phyloP scores from a whole-genome alignment of 2,329 filamentous ascomycete genomes.

The Paecilomyces sp. region DNA sequence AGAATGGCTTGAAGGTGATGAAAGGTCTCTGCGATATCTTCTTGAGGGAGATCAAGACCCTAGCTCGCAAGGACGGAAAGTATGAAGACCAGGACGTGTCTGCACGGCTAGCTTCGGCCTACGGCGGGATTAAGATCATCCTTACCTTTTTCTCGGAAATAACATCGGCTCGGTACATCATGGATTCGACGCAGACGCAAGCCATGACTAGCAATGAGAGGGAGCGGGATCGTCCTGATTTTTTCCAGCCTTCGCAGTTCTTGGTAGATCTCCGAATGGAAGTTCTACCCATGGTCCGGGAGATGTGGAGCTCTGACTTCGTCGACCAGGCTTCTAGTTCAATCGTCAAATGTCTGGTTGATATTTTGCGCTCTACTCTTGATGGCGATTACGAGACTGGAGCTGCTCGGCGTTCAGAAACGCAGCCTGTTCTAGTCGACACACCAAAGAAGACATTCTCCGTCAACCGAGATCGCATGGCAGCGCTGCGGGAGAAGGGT shows the following conservation, averaged over 20 bases:
- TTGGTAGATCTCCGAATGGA: conserved; percentile 77
- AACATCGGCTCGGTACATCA: conserved; percentile 68
- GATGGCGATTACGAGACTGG: conserved; percentile 67
- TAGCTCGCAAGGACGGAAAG: conserved; percentile 38
- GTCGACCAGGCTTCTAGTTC: conserved; percentile 72
- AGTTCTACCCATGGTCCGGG: conserved; percentile 66
- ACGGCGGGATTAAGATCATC: conserved; percentile 69
- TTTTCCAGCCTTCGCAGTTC: conserved; percentile 65
- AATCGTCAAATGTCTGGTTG: conserved; percentile 71
- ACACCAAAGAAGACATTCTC: conserved; percentile 46
- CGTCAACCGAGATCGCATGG: conserved; percentile 43
- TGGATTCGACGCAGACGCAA: conserved; percentile 63
- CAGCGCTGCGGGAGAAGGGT: conserved; percentile 37
- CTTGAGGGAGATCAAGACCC: conserved; percentile 48
- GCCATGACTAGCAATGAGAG: conserved; percentile 47
- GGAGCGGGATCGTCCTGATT: conserved; percentile 51
- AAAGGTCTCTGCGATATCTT: conserved; percentile 67
- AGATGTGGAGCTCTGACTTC: conserved; percentile 79
- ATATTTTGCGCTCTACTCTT: conserved; percentile 73
- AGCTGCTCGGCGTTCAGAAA: conserved; percentile 57
- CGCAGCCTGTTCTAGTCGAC: conserved; percentile 42
- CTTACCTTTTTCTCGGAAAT: conserved; percentile 73
- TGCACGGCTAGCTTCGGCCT: conserved; percentile 43
- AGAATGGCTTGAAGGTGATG: conserved; percentile 66
- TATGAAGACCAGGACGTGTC: conserved; percentile 33